Conservation (phyloP, 306 rosid genomes). For the Prunus mongolica region DNA sequence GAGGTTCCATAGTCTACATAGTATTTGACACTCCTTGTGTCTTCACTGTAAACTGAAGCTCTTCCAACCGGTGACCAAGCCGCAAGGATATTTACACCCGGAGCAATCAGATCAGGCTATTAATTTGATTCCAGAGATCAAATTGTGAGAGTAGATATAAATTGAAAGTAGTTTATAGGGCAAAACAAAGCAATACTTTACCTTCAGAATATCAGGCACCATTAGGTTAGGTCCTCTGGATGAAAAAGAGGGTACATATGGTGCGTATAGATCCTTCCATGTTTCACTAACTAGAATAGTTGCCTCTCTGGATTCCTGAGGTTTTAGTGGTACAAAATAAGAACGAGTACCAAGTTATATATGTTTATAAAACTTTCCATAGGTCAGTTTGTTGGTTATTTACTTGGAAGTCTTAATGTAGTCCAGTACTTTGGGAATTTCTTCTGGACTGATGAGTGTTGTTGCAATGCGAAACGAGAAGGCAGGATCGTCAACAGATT, state of each 20-base stretch:
- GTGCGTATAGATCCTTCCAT: constrained; percentile 5
- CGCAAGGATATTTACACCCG: constrained; percentile 19
- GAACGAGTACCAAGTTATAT: not conserved
- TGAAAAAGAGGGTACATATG: constrained; percentile 16
- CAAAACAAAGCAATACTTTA: not conserved
- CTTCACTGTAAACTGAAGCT: not conserved
- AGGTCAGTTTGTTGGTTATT: not conserved
- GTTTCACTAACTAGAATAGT: constrained; percentile 16
- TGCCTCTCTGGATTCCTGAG: constrained; percentile 21
- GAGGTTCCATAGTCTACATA: constrained; percentile 23
- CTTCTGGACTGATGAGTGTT: constrained; percentile 3
- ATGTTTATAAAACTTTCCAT: not conserved
- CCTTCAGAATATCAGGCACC: constrained; percentile 29
- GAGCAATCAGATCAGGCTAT: constrained; percentile 28
- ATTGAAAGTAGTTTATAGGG: not conserved
- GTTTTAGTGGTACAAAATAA: not conserved
- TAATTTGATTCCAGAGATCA: not conserved
- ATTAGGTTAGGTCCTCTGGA: constrained; percentile 24
- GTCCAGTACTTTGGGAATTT: not conserved
- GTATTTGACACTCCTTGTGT: constrained; percentile 9
- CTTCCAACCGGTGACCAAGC: constrained; percentile 15
- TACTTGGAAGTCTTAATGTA: constrained; percentile 18
- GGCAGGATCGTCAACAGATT: not conserved
- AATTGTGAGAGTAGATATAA: not conserved
- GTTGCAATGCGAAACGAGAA: constrained; percentile 7